Conservation (phyloP, 2,329 filamentous ascomycete genomes). For the Pseudopyricularia cyperi region DNA sequence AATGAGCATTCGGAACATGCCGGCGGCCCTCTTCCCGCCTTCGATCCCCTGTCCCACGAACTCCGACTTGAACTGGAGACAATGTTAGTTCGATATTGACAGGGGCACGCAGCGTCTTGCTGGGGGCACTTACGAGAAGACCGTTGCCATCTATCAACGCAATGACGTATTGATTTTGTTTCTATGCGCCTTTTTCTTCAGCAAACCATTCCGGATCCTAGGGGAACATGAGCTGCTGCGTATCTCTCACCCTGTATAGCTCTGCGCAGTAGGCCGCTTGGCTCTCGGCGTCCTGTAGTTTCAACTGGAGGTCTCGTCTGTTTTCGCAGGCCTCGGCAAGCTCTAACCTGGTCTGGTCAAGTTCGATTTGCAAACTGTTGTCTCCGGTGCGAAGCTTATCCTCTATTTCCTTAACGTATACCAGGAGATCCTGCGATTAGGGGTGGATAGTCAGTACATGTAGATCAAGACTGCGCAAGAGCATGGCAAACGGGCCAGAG, state of each 20-base stretch:
- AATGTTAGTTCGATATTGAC: neutral
- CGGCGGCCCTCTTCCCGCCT: slow-evolving; percentile 39
- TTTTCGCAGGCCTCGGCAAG: slow-evolving; percentile 33
- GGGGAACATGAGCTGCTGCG: too few relatives aligned
- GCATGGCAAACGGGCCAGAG: neutral
- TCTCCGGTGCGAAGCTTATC: slow-evolving; percentile 29
- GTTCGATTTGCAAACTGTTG: slow-evolving; percentile 21
- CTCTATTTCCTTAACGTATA: slow-evolving; percentile 32
- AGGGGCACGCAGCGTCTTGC: slow-evolving; percentile 5
- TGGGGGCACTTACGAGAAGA: slow-evolving; percentile 31
- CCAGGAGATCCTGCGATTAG: slow-evolving; percentile 28
- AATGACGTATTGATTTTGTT: slow-evolving; percentile 44
- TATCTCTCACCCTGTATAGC: slow-evolving; percentile 28
- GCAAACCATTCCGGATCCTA: neutral
- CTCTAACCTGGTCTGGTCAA: slow-evolving; percentile 34
- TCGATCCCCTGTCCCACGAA: slow-evolving; percentile 40
- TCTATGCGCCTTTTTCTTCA: slow-evolving; percentile 21
- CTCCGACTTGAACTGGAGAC: slow-evolving; percentile 39
- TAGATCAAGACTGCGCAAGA: neutral
- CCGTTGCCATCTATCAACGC: slow-evolving; percentile 52
- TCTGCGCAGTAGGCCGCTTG: slow-evolving; percentile 23
- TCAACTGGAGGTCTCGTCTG: slow-evolving; percentile 36
- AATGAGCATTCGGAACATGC: slow-evolving; percentile 34
- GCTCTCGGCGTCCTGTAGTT: slow-evolving; percentile 25
- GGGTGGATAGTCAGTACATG: neutral